Evolutionary conservation across 1,284 basidiomycete genomes (phyloP).

Genomic region (Austropuccinia psidii): DNA sequence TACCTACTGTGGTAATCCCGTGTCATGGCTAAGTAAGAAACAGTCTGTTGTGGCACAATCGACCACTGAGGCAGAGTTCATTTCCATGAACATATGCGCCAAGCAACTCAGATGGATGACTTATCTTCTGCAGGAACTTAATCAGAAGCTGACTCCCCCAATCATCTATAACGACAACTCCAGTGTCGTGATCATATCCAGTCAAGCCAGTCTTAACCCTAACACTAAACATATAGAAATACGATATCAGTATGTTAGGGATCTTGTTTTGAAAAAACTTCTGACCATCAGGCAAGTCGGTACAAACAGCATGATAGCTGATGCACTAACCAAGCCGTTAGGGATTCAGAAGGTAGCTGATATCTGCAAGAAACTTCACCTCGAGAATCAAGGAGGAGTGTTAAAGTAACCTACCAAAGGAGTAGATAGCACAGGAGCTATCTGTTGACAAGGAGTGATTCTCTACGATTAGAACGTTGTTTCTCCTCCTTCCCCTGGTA

Average conservation of each 20-base stretch:
- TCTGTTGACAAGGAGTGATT: no score
- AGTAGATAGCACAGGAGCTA: no score
- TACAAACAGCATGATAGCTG: not conserved
- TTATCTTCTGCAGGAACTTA: not conserved
- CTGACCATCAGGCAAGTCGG: not conserved
- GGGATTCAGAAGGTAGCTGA: not conserved
- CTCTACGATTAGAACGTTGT: no score
- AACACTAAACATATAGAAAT: conserved; percentile 20
- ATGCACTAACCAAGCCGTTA: not conserved
- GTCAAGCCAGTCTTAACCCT: not conserved
- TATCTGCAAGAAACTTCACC: no score
- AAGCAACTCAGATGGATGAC: conserved; percentile 9
- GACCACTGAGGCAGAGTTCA: not conserved
- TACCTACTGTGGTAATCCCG: not conserved
- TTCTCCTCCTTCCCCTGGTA: no score
- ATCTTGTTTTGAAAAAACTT: not conserved
- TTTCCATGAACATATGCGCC: not conserved
- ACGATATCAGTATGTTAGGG: conserved; percentile 1
- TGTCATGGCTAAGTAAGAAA: not conserved
- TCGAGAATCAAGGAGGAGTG: no score
- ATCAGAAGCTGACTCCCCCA: not conserved
- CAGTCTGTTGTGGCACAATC: conserved; percentile 1
- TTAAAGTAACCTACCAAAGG: no score
- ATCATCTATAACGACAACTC: not conserved
- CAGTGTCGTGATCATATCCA: not conserved